Evolutionary conservation across 75 land plant genomes (phyloP), one percentile per base, ranked within the genome.

Genomic region (Gnetum montanum): DNA sequence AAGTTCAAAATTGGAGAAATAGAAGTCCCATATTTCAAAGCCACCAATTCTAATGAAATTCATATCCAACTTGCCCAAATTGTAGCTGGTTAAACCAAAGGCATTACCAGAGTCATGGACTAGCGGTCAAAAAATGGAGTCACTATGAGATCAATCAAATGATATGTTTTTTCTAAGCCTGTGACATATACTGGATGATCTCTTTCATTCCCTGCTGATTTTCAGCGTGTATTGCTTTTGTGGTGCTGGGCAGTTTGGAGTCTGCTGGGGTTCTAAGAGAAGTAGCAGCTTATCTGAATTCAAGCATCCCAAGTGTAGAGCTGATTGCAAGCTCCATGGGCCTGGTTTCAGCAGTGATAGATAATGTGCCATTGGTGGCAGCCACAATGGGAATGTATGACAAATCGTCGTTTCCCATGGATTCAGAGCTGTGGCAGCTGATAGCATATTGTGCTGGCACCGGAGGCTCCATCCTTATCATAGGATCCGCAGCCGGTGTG

Each of bases 361-460:
- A 95, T 77, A 95, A 95, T 64, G 99, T 95, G 16, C 99, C 99
- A 19, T 45, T 95, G 35, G 99, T 95, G 54, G 99, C 99, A 34
- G 99, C 99, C 45, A 81, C 97, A 49, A 95, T 95, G 96, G 99
- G 99, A 38, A 95, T 95, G 99, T 95, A 95, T 64, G 77, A 84
- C 59, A 63, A 86, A 35, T 63, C 77, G 13, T 62, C 76, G 2
- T 90, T 74, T 47, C 97, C 99, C 8, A 79, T 73, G 60, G 99
- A 95, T 68, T 75, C 96, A 48, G 86, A 90, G 68, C 85, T 95
- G 20, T 95, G 99, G 99, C 99, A 95, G 47, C 83, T 95, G 43
- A 72, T 90, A 36, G 99, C 99, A 36, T 95, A 64, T 46, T 95
- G 99, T 79, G 99, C 99, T 56, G 99, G 99, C 25, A 95, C 99